phyloP scores from a whole-genome alignment of 2,329 filamentous ascomycete genomes.

The Penicillium frequentans region DNA sequence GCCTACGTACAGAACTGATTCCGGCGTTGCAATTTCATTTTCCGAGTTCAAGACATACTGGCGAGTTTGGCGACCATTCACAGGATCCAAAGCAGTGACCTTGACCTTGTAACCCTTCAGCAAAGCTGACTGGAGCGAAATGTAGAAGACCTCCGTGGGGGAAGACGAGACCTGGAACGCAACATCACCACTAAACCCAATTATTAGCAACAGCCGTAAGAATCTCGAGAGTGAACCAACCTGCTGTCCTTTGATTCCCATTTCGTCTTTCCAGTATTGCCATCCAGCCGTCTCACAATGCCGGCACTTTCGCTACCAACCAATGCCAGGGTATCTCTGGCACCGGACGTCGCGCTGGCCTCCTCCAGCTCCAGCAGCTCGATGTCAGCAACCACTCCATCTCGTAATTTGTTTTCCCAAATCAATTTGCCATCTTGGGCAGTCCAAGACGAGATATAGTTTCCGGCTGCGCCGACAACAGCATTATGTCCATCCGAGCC shows the following conservation, averaged over 20 bases:
- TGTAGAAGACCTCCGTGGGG: conserved; percentile 69
- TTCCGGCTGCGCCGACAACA: conserved; percentile 71
- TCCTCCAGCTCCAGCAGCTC: conserved; percentile 75
- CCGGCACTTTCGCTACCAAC: conserved; percentile 55
- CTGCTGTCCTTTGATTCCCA: conserved; percentile 74
- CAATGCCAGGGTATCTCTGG: conserved; percentile 67
- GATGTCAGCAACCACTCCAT: conserved; percentile 47
- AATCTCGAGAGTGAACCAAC: conserved; percentile 31
- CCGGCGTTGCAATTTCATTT: conserved; percentile 59
- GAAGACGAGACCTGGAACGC: conserved; percentile 75
- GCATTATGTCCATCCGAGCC: conserved; percentile 78
- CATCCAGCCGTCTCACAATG: conserved; percentile 69
- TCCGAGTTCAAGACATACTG: conserved; percentile 74
- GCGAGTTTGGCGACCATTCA: conserved; percentile 70
- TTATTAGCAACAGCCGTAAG: conserved; percentile 7
- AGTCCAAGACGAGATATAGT: conserved; percentile 76
- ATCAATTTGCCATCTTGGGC: conserved; percentile 74
- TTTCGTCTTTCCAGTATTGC: conserved; percentile 67
- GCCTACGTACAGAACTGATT: conserved; percentile 43
- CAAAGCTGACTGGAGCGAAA: conserved; percentile 68
- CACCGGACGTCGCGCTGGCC: conserved; percentile 45
- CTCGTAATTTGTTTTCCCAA: conserved; percentile 68
- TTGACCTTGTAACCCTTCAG: conserved; percentile 73
- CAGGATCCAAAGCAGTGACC: conserved; percentile 69
- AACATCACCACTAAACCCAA: conserved; percentile 57